Percentiles rank a stretch among this genome's conserved stretches.
phyloP scores from a whole-genome alignment of 1,284 basidiomycete genomes.

The Leccinum subrobustum region DNA sequence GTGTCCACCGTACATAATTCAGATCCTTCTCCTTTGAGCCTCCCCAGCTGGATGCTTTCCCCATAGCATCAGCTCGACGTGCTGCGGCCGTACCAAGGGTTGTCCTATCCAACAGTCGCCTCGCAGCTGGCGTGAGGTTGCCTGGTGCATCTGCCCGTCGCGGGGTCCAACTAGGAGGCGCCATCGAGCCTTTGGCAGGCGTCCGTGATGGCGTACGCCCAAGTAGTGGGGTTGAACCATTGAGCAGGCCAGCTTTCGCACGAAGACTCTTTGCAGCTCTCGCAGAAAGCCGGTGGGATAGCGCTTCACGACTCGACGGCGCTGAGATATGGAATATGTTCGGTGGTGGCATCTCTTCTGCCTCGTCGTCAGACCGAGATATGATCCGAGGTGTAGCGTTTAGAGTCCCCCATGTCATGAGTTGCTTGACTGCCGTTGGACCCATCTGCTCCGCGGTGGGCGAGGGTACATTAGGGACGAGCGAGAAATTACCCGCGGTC shows the following conservation, averaged over 20 bases:
- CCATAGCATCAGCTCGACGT: constrained; percentile 70
- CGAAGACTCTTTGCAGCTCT: constrained; percentile 68
- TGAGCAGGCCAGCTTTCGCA: constrained; percentile 63
- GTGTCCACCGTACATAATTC: constrained; percentile 74
- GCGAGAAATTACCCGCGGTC: constrained; percentile 56
- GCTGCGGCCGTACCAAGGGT: constrained; percentile 58
- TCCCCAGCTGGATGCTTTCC: constrained; percentile 60
- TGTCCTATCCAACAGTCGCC: constrained; percentile 69
- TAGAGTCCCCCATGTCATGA: constrained; percentile 93
- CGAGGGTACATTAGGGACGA: constrained; percentile 84
- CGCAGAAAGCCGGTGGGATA: constrained; percentile 77
- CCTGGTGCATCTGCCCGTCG: constrained; percentile 63
- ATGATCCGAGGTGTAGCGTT: constrained; percentile 84
- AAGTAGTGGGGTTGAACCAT: constrained; percentile 40
- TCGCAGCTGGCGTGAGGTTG: constrained; percentile 79
- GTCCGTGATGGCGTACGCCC: constrained; percentile 31
- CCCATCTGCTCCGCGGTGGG: constrained; percentile 81
- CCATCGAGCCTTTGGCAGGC: constrained; percentile 50
- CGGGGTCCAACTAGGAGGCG: constrained; percentile 69
- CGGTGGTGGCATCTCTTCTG: constrained; percentile 43
- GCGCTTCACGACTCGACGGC: constrained; percentile 68
- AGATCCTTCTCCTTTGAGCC: constrained; percentile 56
- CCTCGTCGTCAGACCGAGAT: constrained; percentile 59
- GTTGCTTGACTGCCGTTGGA: constrained; percentile 72
- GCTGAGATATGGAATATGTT: constrained; percentile 74